Evolutionary conservation across 1,284 basidiomycete species (phyloP), one percentile per base, ranked within the genome.

Genomic region (Apiotrichum gamsii): DNA sequence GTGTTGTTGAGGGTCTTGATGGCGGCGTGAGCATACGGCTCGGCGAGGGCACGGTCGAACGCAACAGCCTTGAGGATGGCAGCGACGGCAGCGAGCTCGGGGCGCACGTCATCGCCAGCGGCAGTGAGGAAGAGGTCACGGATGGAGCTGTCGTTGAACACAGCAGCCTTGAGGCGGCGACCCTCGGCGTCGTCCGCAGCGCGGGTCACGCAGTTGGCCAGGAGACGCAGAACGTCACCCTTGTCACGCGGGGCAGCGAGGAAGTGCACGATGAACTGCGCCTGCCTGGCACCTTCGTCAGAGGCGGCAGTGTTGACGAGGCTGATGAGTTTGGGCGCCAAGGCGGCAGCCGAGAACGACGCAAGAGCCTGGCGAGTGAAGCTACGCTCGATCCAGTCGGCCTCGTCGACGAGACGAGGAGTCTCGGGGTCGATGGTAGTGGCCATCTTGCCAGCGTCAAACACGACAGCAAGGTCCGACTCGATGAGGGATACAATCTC

Each of bases 401-500:
- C 46, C 29, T 56, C 55, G 34, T 52, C 47, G 28, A 49, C 41
- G n/a, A 56, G 49, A 8, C 30, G 31, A 2, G 51, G 52, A 6
- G 46, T 51, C 44, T 55, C 40, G 8, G 53, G 47, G 37, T 55
- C 46, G 1, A 24, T 19, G 2, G 32, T 18, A 8, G 28, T 13
- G 8, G 33, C 21, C 11, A 32, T 8, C n/a, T 13, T 15, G 10
- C 15, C 42, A 10, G 28, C 21, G 8, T 37, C 39, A n/a, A 44
- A 32, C 14, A 67, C 39, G n/a, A 59, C 42, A 20, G 39, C 45
- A 18, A 90, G 62, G 65, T 90, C 87, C 30, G 74, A 74, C 67
- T 85, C 81, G 28, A 81, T 82, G 13, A 45, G 46, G 16, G 68
- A 65, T 19, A 83, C 68, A 3, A 80, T 78, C 33, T 64, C 64